A percentile compares a stretch with the other conserved stretches of the same genome.
Conservation (phyloP, 495 filamentous ascomycete genomes). For the Hyaloscypha finlandica region DNA sequence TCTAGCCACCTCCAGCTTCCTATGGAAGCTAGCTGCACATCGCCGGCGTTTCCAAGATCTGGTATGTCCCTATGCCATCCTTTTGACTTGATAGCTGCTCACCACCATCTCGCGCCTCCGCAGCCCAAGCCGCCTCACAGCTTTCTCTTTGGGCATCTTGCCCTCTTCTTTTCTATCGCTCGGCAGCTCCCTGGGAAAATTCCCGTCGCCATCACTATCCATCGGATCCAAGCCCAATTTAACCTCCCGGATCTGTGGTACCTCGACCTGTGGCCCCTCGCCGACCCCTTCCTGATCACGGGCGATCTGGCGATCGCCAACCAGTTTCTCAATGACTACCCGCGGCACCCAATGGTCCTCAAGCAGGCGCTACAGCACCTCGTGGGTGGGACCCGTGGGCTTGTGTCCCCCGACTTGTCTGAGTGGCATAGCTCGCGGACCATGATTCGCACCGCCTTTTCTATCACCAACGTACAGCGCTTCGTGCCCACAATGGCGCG, state of each 20-base stretch:
- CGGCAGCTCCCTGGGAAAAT: background rate
- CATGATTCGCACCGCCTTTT: slow-evolving; percentile 6
- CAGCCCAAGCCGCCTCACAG: slow-evolving; percentile 9
- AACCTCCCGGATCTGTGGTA: slow-evolving; percentile 10
- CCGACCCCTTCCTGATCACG: slow-evolving; percentile 1
- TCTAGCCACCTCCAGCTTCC: background rate
- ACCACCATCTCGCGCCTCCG: background rate
- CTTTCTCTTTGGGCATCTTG: slow-evolving; percentile 15
- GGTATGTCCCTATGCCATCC: background rate
- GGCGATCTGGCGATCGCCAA: background rate
- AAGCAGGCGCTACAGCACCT: slow-evolving; percentile 6
- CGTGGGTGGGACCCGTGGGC: background rate
- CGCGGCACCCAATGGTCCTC: slow-evolving; percentile 1
- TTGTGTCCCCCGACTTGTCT: slow-evolving; percentile 1
- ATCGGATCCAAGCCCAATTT: background rate
- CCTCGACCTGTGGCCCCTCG: slow-evolving; percentile 9
- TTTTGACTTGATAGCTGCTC: background rate
- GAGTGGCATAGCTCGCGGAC: slow-evolving; percentile 7
- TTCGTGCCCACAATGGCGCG: slow-evolving; percentile 7
- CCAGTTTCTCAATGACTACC: slow-evolving; percentile 13
- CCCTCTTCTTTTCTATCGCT: background rate
- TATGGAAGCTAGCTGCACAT: slow-evolving; percentile 8
- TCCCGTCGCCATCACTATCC: background rate
- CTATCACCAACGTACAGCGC: slow-evolving; percentile 9
- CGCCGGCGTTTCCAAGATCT: background rate